These are phyloP conservation scores for Mortierella sp. DNA, from an alignment of 371 early-diverging fungal species.

Conservation along the genomic window DNA sequence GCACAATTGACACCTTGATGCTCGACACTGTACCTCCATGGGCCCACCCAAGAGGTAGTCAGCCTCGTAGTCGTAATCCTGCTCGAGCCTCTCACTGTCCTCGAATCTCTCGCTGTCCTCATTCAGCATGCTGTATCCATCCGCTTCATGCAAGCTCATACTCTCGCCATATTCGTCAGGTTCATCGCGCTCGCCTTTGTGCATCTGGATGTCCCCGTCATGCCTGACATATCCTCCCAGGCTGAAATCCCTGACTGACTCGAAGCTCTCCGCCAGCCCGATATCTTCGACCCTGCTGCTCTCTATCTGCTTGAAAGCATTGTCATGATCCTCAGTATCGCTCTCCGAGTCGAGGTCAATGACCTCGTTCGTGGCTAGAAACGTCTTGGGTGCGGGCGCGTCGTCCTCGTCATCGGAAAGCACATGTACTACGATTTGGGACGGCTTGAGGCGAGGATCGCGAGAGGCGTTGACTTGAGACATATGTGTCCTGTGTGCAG, in stretches of 20 bases:
- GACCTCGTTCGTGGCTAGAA: background rate
- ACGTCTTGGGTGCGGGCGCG: background rate
- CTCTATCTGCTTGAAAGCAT: background rate
- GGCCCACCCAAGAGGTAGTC: slow-evolving; percentile 26
- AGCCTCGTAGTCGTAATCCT: slow-evolving; percentile 34
- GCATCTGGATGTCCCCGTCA: background rate
- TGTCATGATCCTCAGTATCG: background rate
- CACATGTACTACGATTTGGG: background rate
- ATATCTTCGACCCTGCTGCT: background rate
- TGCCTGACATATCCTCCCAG: slow-evolving; percentile 1
- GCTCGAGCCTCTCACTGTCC: background rate
- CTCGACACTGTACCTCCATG: slow-evolving; percentile 27
- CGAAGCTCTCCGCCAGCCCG: no score
- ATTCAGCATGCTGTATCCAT: background rate
- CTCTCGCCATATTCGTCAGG: background rate
- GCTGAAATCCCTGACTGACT: background rate
- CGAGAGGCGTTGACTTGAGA: background rate
- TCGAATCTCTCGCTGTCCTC: no score
- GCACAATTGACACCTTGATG: no score
- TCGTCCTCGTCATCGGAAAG: slow-evolving; percentile 12
- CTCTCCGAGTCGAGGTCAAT: background rate
- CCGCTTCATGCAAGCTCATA: background rate
- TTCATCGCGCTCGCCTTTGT: background rate
- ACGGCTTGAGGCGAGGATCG: background rate
- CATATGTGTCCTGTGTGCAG: background rate